Evolutionary conservation across 2,329 filamentous ascomycete species (phyloP), one percentile per base, ranked within the genome.

Genomic region (Colletotrichum navitas): DNA sequence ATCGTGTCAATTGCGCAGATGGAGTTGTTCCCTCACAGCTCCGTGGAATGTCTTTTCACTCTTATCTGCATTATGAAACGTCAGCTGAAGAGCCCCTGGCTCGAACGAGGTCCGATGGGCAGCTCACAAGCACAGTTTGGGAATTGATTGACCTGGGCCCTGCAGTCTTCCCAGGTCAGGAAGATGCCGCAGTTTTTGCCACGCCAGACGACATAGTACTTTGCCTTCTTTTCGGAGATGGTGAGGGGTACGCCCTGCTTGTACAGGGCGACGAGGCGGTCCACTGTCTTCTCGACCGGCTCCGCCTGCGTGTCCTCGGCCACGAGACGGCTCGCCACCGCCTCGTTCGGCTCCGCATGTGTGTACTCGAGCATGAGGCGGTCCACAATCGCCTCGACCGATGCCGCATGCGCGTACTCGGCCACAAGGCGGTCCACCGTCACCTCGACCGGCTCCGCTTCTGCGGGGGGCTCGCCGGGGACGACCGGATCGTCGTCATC

Each of bases 191-290:
- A 36, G 8, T 34, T 7, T 11, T 3, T n/a, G 3, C 62, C 62
- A 4, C 16, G 21, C 62, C 51, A 64, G 11, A 64, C 62, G 1
- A 56, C 62, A 24, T 47, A 56, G 36, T 64, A 64, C 39, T 55
- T 64, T 41, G 29, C 29, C 29, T 29, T 36, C 11, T 34, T 32
- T 34, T 47, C 34, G 7, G 5, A 21, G 32, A 47, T 43, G 1
- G 2, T 4, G 24, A 29, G 29, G 16, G 18, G 39, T 1, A 60
- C 8, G 39, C 18, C 39, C 18, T 5, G 26, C 7, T n/a, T 21
- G 39, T 45, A 45, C 10, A 21, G 12, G 18, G 10, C 10, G 3
- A 60, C 18, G n/a, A 45, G 5, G 14, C 24, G 12, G 12, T 45
- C 16, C 4, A 59, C 56, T 29, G 29, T 29, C 29, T 29, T 29